Percentiles rank a stretch among this genome's conserved stretches.
Evolutionary conservation across 2,329 filamentous ascomycete genomes (phyloP).

Genomic region (Monilinia laxa): DNA sequence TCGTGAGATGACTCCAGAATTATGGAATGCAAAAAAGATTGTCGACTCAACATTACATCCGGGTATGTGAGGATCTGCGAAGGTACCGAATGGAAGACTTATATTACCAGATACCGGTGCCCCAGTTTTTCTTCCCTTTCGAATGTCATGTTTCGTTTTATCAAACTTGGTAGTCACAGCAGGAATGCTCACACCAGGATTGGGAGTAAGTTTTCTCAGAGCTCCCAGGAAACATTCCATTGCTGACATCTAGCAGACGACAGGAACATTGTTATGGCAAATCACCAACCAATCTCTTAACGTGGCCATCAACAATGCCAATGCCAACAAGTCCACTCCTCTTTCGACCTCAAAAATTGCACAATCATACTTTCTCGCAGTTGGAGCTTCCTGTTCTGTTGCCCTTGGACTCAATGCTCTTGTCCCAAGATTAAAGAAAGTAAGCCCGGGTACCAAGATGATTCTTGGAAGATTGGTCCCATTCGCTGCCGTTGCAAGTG

Average conservation of each 20-base stretch:
- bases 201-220: constrained; percentile 55
- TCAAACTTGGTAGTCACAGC: constrained; percentile 93
- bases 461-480: constrained; percentile 86
- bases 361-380: constrained; percentile 88
- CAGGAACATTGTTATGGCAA: constrained; percentile 90
- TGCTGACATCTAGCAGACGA: constrained; percentile 52
- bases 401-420: constrained; percentile 88
- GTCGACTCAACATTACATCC: constrained; percentile 96
- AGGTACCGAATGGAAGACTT: constrained; percentile 14
- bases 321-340: constrained; percentile 95
- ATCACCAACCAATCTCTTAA: constrained; percentile 96
- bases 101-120: constrained; percentile 74
- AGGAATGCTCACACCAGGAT: constrained; percentile 91
- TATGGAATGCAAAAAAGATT: constrained; percentile 96
- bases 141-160: constrained; percentile 94
- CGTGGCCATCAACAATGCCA: constrained; percentile 95
- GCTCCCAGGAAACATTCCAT: constrained; percentile 9
- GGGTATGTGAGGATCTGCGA: constrained; percentile 54
- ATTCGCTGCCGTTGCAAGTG: constrained; percentile 90
- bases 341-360: constrained; percentile 76
- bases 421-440: constrained; percentile 76
- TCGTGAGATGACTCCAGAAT: constrained; percentile 77
- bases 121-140: constrained; percentile 89
- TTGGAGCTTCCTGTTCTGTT: constrained; percentile 89
- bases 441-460: constrained; percentile 72